Base-by-base conservation (phyloP, 2,329 filamentous ascomycete species). In the Aspergillus sp. region DNA sequence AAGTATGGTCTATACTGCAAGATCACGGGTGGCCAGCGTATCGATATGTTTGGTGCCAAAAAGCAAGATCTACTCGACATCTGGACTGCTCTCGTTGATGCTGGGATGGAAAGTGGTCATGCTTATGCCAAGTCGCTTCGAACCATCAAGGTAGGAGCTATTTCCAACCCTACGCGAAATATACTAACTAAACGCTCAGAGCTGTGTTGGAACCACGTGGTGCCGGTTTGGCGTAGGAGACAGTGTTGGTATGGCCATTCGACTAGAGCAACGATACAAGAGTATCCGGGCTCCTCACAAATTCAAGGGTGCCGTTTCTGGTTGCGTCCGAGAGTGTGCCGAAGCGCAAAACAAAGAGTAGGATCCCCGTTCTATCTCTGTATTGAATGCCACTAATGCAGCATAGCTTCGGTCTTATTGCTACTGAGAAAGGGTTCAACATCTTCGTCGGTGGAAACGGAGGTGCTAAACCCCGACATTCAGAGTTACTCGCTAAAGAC, bases 331-430 rank as follows among this genome's bases (percentile, higher is more conserved):
- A 54, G 92, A 96, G 75, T 96, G 92, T 64, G 92, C 92, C 0
- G 92, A 96, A 74, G 92, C 92, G 1, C 92, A 96, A 69, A 93
- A 88, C 74, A 96, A 96, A 75, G 92, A 96, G 87, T 89, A 75
- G 12, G 2, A 2, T 4, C 9, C 17, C 6, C 15, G 13, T 11
- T 17, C 3, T 36, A 38, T 2, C 1, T 9, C 24, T 22, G 11
- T 17, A 9, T 41, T 2, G 6, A 12, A 22, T 22, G 18, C 5
- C 5, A 11, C 64, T 68, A 58, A 67, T 39, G 9, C 32, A 15
- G 17, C 4, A 20, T 17, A 89, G 87, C 69, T 96, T 96, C 65
- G 92, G 92, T 20, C 85, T 96, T 48, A 96, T 96, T 57, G 91
- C 92, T 13, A 96, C 91, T 0, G 91, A 96, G 60, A 96, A 95